These are phyloP conservation scores for Coemansia sp. DNA, from an alignment of 192 early-diverging fungal species.

Conservation along the genomic window DNA sequence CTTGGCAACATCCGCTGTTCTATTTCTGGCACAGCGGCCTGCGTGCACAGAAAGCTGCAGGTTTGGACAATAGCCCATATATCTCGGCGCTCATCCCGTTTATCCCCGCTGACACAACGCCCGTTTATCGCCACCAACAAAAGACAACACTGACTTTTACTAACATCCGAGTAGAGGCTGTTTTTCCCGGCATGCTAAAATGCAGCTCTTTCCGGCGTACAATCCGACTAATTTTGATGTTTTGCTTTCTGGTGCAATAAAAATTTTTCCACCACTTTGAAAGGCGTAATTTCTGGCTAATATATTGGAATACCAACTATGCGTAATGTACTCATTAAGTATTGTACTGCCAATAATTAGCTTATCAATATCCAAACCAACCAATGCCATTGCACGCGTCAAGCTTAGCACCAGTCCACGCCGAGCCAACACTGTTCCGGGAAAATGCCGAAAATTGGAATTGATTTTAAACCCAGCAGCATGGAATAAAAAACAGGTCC, in stretches of 20 bases:
- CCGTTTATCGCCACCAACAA: background rate
- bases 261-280: background rate
- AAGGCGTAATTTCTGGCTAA: background rate
- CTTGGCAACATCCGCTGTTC: background rate
- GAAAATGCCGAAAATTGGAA: background rate
- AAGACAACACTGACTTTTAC: background rate
- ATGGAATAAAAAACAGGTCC: background rate
- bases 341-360: background rate
- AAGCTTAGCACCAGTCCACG: background rate
- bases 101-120: background rate
- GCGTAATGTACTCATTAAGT: background rate
- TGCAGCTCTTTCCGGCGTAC: background rate
- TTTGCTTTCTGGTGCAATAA: background rate
- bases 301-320: background rate
- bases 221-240: background rate
- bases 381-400: background rate
- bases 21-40: background rate
- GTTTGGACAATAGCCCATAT: background rate
- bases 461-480: background rate
- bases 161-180: background rate
- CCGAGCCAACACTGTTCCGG: background rate
- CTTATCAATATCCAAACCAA: background rate
- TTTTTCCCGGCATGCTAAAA: background rate
- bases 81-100: constrained; percentile 1
- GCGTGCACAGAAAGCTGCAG: background rate